Evolutionary conservation across 2,329 filamentous ascomycete species (phyloP), one percentile per base, ranked within the genome.

Genomic region (Neofusicoccum sp.): DNA sequence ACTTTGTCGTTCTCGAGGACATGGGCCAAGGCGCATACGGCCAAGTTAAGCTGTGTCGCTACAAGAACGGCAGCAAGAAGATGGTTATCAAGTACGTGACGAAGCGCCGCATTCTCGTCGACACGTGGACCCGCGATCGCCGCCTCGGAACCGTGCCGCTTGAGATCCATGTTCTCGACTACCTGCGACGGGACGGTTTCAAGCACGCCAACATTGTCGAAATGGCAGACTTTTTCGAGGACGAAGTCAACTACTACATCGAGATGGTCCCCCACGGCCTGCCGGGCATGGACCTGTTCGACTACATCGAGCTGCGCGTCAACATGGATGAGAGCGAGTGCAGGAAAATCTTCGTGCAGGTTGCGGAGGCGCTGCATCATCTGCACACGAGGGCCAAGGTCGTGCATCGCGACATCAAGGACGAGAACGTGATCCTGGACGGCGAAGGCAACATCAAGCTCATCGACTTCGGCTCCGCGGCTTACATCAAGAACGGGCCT

Each of bases 1-100:
- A 97, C 72, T 99, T 96, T 73, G 83, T 88, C 43, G 93, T 99
- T 63, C 80, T 99, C 11, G 95, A 99, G 76, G 95, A 99, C 63
- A 98, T 99, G 93, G 95, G 95, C 4, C 92, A 97, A 76, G 95
- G 95, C 41, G 95, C 95, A 1, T 99, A 99, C 72, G 95, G 95
- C 1, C 93, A 99, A 76, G 95, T 99, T 62, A 99, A 99, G 74
- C 83, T 99, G 49, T 93, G 90, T 57, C 86, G 93, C 31, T 89
- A 95, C 78, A 96, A 93, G 77, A 86, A 84, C 56, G 86, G 80
- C 26, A 80, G 85, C 57, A 89, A 88, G 72, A 96, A 96, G 75
- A 89, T 96, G 64, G 93, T 99, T 20, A 84, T 99, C 70, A 99
- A 99, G 75, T 99, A 96, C 73, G 95, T 99, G 53, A 98, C 95